Base-by-base conservation (phyloP, 495 filamentous ascomycete species). In the Aspergillus steynii region DNA sequence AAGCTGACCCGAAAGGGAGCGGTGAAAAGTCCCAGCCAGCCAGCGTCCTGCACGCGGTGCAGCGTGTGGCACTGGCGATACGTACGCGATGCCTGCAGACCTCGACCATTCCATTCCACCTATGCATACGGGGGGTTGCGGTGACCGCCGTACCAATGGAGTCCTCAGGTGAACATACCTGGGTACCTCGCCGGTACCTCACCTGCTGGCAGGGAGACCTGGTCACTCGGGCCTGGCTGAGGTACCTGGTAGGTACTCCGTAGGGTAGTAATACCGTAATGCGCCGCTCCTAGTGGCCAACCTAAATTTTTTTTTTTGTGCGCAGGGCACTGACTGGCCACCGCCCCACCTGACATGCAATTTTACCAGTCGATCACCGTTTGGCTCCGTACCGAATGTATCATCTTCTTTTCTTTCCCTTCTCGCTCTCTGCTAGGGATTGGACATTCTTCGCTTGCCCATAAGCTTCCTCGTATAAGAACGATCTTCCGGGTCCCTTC, bases 291-390 rank as follows among this genome's bases (percentile, higher is more conserved):
- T 42, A 42, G 37, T 42, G 37, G 37, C 37, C 37, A 58, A 58
- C 42, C 28, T 49, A 58, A 58, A 58, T 53, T 56, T 58, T 54
- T 51, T 60, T 49, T 42, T 59, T 55, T 61, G 61, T 59, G 61
- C 37, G 37, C 37, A 8, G 37, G 9, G 7, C 9, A 59, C 55
- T 59, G 55, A 63, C 53, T 58, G 20, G 25, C 25, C 42, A 9
- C 31, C 12, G 58, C 58, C 63, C 63, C 63, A 65, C 63, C 52
- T 48, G 37, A 53, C 25, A 64, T 55, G 52, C 56, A 63, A 28
- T 63, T 59, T 59, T 51, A 34, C n/a, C 50, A 50, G 20, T 53
- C 49, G 58, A 64, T 64, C 61, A 60, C 59, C 55, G 37, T 14
- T 61, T 53, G 29, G 49, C 29, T 10, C 9, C 37, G 10, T 42